Base-by-base conservation (phyloP, 495 filamentous ascomycete species). In the Aspergillus bridgeri region DNA sequence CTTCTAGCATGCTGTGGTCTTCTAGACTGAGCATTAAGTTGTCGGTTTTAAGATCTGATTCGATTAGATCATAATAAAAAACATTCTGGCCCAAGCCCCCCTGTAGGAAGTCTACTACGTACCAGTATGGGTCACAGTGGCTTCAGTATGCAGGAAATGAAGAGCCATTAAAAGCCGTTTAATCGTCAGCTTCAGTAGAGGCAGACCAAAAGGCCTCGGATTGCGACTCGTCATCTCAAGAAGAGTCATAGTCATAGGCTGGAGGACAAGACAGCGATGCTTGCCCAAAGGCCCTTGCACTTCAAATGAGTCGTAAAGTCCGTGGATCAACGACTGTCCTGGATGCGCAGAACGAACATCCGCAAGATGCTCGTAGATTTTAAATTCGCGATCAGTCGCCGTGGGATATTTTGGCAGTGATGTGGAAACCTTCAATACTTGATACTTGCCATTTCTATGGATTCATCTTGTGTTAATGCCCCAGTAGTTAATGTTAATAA, bases 101-200 rank as follows among this genome's bases (percentile, higher is more conserved):
- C n/a, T n/a, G n/a, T 21, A 46, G 38, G 18, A 6, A 15, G 17
- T 53, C 9, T 6, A 6, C 1, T 38, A 13, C 33, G 33, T 66
- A 78, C 78, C 80, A 29, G 76, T 74, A 57, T 83, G 78, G 25
- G 76, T 69, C 5, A 79, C 51, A 8, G 69, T 29, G 22, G 70
- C 73, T 27, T 77, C 73, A 0, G 58, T 66, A 51, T 79, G 77
- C 17, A 80, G 58, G 54, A 69, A 79, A 22, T 79, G 69, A 54
- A 81, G 65, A 0, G 68, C 75, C 19, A 63, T 58, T 21, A 81
- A 63, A 21, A 81, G 54, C 8, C 57, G 70, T 2, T 58, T 54
- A 3, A 79, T 59, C 0, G 69, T 66, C 50, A 66, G 60, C 18
- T 62, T 72, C 0, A 79, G 63, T 5, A 75, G 62, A 15, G 24